Evolutionary conservation across 1,284 basidiomycete genomes (phyloP).

Genomic region (Cutaneotrichosporon daszewskae): DNA sequence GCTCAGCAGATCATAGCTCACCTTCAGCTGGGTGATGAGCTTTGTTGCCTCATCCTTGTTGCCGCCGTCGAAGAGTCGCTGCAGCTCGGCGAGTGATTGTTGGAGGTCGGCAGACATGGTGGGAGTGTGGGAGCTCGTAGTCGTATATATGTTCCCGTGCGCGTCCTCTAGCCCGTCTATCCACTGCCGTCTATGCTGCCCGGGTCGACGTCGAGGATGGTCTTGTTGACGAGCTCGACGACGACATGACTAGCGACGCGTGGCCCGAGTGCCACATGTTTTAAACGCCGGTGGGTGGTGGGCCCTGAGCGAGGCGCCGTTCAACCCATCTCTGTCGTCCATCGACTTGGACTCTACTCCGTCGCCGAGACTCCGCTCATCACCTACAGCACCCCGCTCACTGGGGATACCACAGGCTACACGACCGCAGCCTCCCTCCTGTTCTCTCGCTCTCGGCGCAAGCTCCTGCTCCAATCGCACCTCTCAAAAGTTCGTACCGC

Average conservation of each 20-base stretch:
- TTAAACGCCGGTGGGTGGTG: conserved; percentile 24
- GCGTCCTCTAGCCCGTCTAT: neutral
- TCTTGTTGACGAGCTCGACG: neutral
- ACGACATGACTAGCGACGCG: conserved; percentile 15
- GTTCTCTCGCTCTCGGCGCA: no score
- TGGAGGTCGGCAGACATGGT: conserved; percentile 39
- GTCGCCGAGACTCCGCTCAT: no score
- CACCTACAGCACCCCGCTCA: no score
- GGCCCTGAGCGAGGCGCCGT: no score
- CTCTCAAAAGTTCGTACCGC: no score
- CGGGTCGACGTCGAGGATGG: neutral
- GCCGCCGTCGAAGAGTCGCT: conserved; percentile 30
- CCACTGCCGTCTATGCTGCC: neutral
- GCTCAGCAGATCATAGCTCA: conserved; percentile 9
- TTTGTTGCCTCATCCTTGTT: conserved; percentile 28
- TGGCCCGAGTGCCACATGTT: conserved; percentile 17
- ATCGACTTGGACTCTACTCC: no score
- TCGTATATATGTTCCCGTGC: neutral
- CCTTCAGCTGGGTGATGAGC: conserved; percentile 40
- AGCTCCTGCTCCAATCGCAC: no score
- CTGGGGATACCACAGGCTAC: no score
- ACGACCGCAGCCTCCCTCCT: no score
- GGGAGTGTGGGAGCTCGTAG: conserved; percentile 9
- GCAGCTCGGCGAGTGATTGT: conserved; percentile 36
- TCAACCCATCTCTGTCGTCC: no score